Evolutionary conservation across 2,329 filamentous ascomycete species (phyloP).

Genomic region (Colletotrichum sp.): DNA sequence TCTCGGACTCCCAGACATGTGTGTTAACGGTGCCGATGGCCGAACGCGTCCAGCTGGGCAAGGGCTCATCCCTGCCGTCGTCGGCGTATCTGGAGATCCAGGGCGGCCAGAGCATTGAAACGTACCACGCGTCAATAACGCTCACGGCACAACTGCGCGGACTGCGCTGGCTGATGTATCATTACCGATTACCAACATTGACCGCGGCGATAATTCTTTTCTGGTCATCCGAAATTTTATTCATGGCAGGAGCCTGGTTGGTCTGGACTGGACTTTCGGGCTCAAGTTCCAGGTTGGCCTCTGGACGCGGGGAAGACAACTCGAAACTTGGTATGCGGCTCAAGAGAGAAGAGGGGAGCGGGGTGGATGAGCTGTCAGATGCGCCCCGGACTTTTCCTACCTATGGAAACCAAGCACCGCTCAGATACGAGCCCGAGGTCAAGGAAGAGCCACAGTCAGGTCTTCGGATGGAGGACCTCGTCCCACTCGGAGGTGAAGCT

Average conservation of each 20-base stretch:
- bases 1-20: slow-evolving; percentile 67
- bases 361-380: slow-evolving; percentile 40
- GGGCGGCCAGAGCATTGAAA: slow-evolving; percentile 72
- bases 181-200: slow-evolving; percentile 75
- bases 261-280: slow-evolving; percentile 41
- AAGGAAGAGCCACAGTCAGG: slow-evolving; percentile 34
- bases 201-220: slow-evolving; percentile 72
- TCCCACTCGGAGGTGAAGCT: slow-evolving; percentile 43
- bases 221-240: slow-evolving; percentile 77
- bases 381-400: slow-evolving; percentile 49
- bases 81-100: slow-evolving; percentile 69
- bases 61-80: slow-evolving; percentile 43
- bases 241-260: slow-evolving; percentile 70
- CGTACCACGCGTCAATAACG: slow-evolving; percentile 72
- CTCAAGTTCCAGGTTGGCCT: slow-evolving; percentile 21
- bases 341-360: slow-evolving; percentile 34
- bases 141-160: slow-evolving; percentile 80
- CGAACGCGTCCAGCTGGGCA: slow-evolving; percentile 71
- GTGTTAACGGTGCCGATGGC: slow-evolving; percentile 73
- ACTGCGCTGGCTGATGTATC: slow-evolving; percentile 85
- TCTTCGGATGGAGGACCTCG: slow-evolving; percentile 36
- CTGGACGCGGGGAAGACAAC: slow-evolving; percentile 17
- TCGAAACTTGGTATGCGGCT: not conserved
- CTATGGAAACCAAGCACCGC: slow-evolving; percentile 42
- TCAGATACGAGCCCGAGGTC: slow-evolving; percentile 44